phyloP scores from a whole-genome alignment of 192 early-diverging fungal species.

The Coemansia sp. region DNA sequence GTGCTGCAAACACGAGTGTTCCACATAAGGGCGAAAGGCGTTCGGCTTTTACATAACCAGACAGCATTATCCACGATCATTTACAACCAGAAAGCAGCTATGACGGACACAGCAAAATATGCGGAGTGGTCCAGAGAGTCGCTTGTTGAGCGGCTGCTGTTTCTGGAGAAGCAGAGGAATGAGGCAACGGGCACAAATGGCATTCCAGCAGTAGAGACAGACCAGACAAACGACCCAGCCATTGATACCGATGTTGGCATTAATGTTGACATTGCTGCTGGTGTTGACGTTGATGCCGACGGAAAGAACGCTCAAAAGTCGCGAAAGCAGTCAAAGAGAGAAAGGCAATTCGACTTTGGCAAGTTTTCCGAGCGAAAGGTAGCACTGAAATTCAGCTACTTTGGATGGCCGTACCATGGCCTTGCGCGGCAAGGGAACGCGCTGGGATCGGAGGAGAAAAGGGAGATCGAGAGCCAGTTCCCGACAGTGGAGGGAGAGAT shows the following conservation, averaged over 20 bases:
- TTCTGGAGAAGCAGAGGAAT: constrained; percentile 34
- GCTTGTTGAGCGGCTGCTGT: constrained; percentile 56
- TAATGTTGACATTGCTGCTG: no score
- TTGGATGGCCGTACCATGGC: constrained; percentile 89
- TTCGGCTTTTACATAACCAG: background rate
- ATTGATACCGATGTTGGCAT: background rate
- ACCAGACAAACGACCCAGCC: background rate
- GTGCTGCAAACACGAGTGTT: background rate
- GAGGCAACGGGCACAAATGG: background rate
- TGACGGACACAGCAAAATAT: constrained; percentile 36
- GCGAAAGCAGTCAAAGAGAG: constrained; percentile 32
- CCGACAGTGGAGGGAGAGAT: constrained; percentile 84
- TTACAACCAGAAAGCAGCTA: background rate
- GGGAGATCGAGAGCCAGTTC: constrained; percentile 44
- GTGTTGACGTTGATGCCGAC: background rate
- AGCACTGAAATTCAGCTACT: constrained; percentile 86
- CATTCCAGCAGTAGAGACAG: background rate
- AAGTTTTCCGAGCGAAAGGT: constrained; percentile 75
- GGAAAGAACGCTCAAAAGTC: background rate
- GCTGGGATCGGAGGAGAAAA: constrained; percentile 44
- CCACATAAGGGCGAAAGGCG: background rate
- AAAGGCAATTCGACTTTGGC: constrained; percentile 69
- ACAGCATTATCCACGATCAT: background rate
- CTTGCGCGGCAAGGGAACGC: constrained; percentile 70
- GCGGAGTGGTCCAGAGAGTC: constrained; percentile 57